Conservation (phyloP, 257 asterid genomes). For the Ilex asprella region DNA sequence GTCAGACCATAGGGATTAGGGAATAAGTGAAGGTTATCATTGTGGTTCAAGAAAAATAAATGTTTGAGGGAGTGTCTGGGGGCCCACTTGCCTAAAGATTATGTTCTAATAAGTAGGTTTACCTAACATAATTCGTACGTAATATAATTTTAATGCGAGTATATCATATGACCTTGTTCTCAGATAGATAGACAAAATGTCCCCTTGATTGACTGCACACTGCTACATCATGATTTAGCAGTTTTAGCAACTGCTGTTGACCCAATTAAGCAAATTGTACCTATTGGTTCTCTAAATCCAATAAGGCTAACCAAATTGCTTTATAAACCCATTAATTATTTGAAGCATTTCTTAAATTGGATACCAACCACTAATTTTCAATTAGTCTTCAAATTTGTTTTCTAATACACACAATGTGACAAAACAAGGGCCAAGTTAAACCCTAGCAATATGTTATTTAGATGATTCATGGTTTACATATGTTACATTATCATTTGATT, state of each 20-base stretch:
- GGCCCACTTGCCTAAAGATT: constrained; percentile 15
- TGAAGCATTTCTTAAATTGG: too few species aligned
- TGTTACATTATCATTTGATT: too few species aligned
- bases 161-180: constrained; percentile 13
- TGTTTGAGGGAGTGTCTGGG: neutral
- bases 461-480: too few species aligned
- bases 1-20: too few species aligned
- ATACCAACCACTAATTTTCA: too few species aligned
- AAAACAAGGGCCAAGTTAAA: too few species aligned
- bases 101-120: constrained; percentile 19
- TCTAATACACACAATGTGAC: too few species aligned
- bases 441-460: too few species aligned
- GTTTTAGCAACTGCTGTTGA: neutral
- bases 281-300: neutral
- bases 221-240: constrained; percentile 9
- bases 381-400: too few species aligned
- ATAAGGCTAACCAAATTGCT: too few species aligned
- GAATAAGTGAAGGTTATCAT: neutral
- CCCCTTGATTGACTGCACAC: constrained; percentile 27
- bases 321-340: too few species aligned
- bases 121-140: constrained; percentile 18
- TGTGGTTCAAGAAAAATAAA: neutral
- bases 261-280: neutral
- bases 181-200: constrained; percentile 25
- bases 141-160: neutral